Evolutionary conservation across 768 basidiomycete genomes (phyloP).

Genomic region (Trametes punicea): DNA sequence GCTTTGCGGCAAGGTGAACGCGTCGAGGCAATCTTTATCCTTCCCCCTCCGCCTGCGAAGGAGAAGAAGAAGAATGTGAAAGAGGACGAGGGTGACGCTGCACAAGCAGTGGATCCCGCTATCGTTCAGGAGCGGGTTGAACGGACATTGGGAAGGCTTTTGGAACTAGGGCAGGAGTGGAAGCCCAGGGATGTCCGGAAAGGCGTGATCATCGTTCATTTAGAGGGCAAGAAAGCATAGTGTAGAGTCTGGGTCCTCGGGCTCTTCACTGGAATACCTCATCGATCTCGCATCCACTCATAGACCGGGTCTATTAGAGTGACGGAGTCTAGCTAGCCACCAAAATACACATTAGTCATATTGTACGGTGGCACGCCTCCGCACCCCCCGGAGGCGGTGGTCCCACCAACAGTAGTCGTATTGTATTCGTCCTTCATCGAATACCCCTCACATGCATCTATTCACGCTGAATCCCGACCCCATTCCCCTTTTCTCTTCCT

Average conservation of each 20-base stretch:
- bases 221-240: conserved; percentile 36
- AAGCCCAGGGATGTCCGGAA: conserved; percentile 41
- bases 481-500: background rate
- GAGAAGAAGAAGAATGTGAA: background rate
- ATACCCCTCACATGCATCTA: too few relatives aligned
- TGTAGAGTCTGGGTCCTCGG: background rate
- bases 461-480: too few relatives aligned
- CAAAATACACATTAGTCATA: too few relatives aligned
- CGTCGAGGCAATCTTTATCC: conserved; percentile 9
- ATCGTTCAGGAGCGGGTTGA: conserved; percentile 41
- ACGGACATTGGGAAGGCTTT: conserved; percentile 38
- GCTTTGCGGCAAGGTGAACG: conserved; percentile 9
- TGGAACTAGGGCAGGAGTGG: conserved; percentile 51
- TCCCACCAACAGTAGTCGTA: too few relatives aligned
- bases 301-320: too few relatives aligned
- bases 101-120: background rate
- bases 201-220: conserved; percentile 37
- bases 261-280: too few relatives aligned
- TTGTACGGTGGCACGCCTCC: too few relatives aligned
- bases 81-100: too few relatives aligned
- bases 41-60: conserved; percentile 12
- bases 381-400: too few relatives aligned
- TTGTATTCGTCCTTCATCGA: too few relatives aligned
- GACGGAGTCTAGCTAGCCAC: too few relatives aligned
- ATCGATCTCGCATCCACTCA: too few relatives aligned